Evolutionary conservation across 768 basidiomycete species (phyloP), one percentile per base, ranked within the genome.

Genomic region (Kwoniella bestiolae): DNA sequence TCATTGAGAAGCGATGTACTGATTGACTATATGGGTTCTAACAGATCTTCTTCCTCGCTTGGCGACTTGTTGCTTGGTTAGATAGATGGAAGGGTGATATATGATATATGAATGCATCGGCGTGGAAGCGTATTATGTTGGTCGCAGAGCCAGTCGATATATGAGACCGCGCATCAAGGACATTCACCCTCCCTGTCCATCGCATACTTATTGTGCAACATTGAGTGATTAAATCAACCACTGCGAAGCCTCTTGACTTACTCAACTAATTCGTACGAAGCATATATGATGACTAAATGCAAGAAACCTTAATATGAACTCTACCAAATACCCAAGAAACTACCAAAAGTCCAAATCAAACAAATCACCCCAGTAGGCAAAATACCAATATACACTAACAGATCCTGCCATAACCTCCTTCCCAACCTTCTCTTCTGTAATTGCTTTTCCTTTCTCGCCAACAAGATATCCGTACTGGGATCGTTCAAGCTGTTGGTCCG

Each of bases 361-460:
- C 86, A 86, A 9, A 85, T 84, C 3, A 80, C 83, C 26, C 90
- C 87, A 0, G 87, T 82, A 0, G 88, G 88, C 21, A 89, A 73
- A 18, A 91, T 83, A 11, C 90, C 81, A n/a, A 87, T 67, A 87
- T 91, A 93, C 25, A 90, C 88, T 16, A 88, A 87, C n/a, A 91
- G 74, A 79, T 94, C 91, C 90, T 92, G 94, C 16, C 89, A 79
- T 41, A 95, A 82, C 31, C 94, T 85, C 70, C 86, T 86, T 41
- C 87, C 86, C 47, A 88, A 84, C 71, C 92, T 86, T 50, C 85
- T 84, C 60, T 86, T 86, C 81, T 96, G 94, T 65, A 97, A 82
- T 45, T 88, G 87, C 50, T 87, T 84, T 80, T 97, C 94, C 82
- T 97, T 97, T 66, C 90, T 85, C 72, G 90, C 87, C 32, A 97